A percentile compares a stretch with the other conserved stretches of the same genome.
phyloP scores from a whole-genome alignment of 441 rosid species.

The Sinapis alba region DNA sequence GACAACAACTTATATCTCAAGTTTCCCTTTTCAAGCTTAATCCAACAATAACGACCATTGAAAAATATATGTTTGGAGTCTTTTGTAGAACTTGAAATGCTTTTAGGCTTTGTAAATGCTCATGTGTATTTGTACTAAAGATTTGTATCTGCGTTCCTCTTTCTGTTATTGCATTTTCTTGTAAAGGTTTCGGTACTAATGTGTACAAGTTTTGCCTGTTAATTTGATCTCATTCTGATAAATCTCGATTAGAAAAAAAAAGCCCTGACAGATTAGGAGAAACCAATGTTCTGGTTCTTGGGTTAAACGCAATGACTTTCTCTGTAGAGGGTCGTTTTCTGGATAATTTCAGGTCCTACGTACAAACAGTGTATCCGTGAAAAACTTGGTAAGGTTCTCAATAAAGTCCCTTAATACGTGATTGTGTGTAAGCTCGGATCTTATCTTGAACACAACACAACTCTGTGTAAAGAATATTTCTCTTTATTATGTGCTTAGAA shows the following conservation, averaged over 20 bases:
- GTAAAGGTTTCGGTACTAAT: neutral
- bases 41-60: neutral
- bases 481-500: too few relatives aligned
- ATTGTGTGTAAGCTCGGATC: too few relatives aligned
- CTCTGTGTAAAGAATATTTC: too few relatives aligned
- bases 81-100: constrained; percentile 9
- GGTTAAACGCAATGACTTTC: neutral
- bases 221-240: neutral
- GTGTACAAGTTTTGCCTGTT: neutral
- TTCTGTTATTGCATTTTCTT: neutral
- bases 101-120: neutral
- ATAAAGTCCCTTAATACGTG: too few relatives aligned
- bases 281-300: constrained; percentile 1
- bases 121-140: too few relatives aligned
- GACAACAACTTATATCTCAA: too few relatives aligned
- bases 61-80: constrained; percentile 9
- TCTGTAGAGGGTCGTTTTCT: neutral
- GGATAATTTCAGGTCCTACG: too few relatives aligned
- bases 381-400: too few relatives aligned
- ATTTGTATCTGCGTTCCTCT: neutral
- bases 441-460: too few relatives aligned
- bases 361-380: too few relatives aligned
- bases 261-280: neutral
- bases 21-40: too few relatives aligned
- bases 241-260: neutral